Conservation (phyloP, 495 filamentous ascomycete species). For the Podospora fimiseda region DNA sequence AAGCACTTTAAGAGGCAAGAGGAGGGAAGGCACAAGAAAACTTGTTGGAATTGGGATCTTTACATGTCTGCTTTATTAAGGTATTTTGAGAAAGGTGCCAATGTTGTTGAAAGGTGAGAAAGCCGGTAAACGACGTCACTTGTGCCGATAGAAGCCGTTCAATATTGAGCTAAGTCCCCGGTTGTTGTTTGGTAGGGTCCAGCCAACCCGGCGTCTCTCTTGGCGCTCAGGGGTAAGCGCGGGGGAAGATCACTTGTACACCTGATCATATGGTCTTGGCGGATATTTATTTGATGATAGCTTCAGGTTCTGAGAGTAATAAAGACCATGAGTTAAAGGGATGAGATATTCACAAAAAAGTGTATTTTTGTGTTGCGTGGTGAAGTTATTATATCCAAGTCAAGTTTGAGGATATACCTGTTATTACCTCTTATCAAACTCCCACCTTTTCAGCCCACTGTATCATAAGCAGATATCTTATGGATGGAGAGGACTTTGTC, state of each 20-base stretch:
- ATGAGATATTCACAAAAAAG: too few species aligned
- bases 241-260: neutral
- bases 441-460: too few species aligned
- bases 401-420: too few species aligned
- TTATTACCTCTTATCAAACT: too few species aligned
- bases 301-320: too few species aligned
- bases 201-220: neutral
- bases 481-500: too few species aligned
- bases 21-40: neutral
- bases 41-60: neutral
- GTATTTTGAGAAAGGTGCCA: neutral
- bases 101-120: neutral
- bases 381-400: too few species aligned
- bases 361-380: too few species aligned
- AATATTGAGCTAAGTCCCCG: neutral
- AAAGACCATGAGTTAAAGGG: too few species aligned
- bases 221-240: slow-evolving; percentile 13
- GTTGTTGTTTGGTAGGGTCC: neutral
- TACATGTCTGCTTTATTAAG: slow-evolving; percentile 1
- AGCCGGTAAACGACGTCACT: slow-evolving; percentile 24
- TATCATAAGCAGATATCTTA: too few species aligned
- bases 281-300: neutral
- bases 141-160: slow-evolving; percentile 31
- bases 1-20: too few species aligned
- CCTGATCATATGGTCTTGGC: neutral